Evolutionary conservation across 805 yeast genomes (phyloP), one percentile per base, ranked within the genome.

Genomic region (Lipomyces kockii): DNA sequence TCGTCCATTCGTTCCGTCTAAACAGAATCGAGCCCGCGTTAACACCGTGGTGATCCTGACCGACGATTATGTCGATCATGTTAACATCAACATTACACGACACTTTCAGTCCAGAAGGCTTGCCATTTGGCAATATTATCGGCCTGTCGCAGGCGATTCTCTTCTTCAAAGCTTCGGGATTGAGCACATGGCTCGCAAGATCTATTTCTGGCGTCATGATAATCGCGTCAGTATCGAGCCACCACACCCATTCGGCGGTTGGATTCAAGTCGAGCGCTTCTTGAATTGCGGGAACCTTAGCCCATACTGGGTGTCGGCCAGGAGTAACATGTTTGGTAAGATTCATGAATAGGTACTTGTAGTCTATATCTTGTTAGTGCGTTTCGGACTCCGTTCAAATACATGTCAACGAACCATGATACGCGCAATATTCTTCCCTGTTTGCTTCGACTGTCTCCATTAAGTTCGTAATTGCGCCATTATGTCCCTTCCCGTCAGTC

Each of bases 41-140:
- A 79, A 91, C 90, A 1, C 96, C 96, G 68, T 94, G 93, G 78
- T 95, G 89, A 77, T 91, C 97, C 77, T 91, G 96, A 0, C 95
- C 88, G 51, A 91, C 82, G 17, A 91, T 76, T 80, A 91, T 77
- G 73, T 91, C 91, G 25, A 89, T 79, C 32, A 29, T 51, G 34
- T 34, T 51, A 12, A 64, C 52, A 27, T 72, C 57, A 43, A 61
- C 29, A 9, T 43, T 37, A 34, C 54, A 60, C 4, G 73, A 62
- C 12, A 65, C 68, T 9, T n/a, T 53, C n/a, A 62, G 39, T 22
- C 60, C 64, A 2, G 70, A 60, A 9, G 43, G 55, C 17, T 55
- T 27, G 14, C 73, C 70, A 56, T 63, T 43, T 1, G 73, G 67
- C 12, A 63, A 52, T 49, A 34, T 34, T 53, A 70, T 58, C 27